Evolutionary conservation across 768 basidiomycete genomes (phyloP), one percentile per base, ranked within the genome.

Genomic region (Collybiopsis luxurians): DNA sequence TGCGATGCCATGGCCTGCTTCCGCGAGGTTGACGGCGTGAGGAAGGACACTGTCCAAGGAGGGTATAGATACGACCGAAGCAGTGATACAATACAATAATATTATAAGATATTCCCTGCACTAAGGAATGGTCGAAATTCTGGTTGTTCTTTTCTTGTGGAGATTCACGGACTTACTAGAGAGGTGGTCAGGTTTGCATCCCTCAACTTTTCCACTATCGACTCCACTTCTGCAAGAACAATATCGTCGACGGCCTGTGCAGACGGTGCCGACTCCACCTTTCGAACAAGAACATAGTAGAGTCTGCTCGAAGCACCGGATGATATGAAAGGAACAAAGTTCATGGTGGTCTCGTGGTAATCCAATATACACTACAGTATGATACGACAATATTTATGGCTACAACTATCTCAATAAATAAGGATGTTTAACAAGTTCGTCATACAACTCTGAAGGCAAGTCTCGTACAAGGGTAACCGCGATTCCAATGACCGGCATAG

Each of bases 401-500:
- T 51, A 51, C 50, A 51, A 1, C 11, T 13, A 48, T 24, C 10
- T 24, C 23, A 79, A 68, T 66, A 89, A 86, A 62, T 85, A 95
- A 6, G 94, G 92, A 72, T 97, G 94, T 60, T 84, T 83, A 55
- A 92, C 92, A 24, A 96, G 83, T 69, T 92, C 91, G 46, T 92
- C 90, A 64, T 95, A 97, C 4, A 96, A 75, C 24, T 90, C 90
- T 38, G 87, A 63, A 1, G 93, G 94, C 11, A 98, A 79, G 63
- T 98, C 95, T 55, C 94, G 86, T 24, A 98, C 93, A 39, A 98
- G 85, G 0, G 93, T 94, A 15, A 98, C 92, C 1, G 95, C 92
- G 64, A 98, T 92, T 1, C 91, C 92, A 53, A 98, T 89, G 47
- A 98, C 89, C 31, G 89, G 86, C 15, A 87, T 70, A 1, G 95